These are phyloP conservation scores for Dispira parvispora DNA, from an alignment of 192 early-diverging fungal genomes.

Conservation along the genomic window DNA sequence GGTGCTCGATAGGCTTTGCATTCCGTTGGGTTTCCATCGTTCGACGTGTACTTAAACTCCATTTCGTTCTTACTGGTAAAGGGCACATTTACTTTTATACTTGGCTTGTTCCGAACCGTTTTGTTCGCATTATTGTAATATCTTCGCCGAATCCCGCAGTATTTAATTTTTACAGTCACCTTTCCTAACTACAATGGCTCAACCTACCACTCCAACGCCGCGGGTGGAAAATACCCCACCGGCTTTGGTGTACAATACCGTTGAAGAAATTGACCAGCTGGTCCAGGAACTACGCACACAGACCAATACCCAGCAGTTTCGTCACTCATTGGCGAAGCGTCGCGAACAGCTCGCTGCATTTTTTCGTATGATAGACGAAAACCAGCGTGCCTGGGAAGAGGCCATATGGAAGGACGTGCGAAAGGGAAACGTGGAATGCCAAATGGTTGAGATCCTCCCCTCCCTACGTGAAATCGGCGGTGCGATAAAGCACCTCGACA, in stretches of 20 bases:
- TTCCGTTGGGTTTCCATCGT: too few relatives aligned
- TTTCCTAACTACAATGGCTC: too few relatives aligned
- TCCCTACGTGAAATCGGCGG: conserved; percentile 35
- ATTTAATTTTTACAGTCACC: too few relatives aligned
- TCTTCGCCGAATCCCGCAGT: too few relatives aligned
- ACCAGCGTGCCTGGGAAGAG: conserved; percentile 33
- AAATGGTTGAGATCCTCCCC: conserved; percentile 32
- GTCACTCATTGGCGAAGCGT: conserved; percentile 24
- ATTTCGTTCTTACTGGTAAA: too few relatives aligned
- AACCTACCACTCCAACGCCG: not conserved
- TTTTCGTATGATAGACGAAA: conserved; percentile 37
- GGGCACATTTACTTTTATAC: too few relatives aligned
- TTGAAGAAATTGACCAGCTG: not conserved
- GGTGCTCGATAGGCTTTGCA: too few relatives aligned
- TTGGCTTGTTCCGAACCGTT: too few relatives aligned
- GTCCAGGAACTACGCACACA: not conserved
- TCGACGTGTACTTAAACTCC: too few relatives aligned
- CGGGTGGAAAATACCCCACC: not conserved
- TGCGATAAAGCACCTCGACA: conserved; percentile 39
- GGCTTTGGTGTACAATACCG: conserved; percentile 1
- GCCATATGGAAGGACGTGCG: conserved; percentile 38
- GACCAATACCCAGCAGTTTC: conserved; percentile 20
- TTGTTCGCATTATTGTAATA: too few relatives aligned
- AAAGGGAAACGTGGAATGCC: conserved; percentile 32
- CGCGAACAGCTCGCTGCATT: conserved; percentile 45